These are phyloP conservation scores for Ophioceras dolichostomum DNA, from an alignment of 2,329 filamentous ascomycete species.

Conservation along the genomic window DNA sequence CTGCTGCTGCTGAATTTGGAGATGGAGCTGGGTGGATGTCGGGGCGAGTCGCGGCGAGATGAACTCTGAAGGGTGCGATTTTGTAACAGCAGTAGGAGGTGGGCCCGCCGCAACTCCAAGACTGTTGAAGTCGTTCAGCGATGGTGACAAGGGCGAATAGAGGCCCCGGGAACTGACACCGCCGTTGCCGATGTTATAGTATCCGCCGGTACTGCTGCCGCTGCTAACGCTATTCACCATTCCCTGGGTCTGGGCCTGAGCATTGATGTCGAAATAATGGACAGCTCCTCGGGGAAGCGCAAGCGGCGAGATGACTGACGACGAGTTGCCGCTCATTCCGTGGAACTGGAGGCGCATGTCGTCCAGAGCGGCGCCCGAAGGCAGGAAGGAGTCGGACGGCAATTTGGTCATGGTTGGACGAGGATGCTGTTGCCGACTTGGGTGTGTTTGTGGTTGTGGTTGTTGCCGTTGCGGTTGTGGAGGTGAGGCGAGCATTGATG, in stretches of 20 bases:
- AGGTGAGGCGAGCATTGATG: not conserved
- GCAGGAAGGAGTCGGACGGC: constrained; percentile 28
- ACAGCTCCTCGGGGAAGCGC: constrained; percentile 21
- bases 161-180: constrained; percentile 5
- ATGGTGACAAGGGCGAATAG: constrained; percentile 10
- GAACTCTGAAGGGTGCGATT: constrained; percentile 10
- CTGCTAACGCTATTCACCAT: not conserved
- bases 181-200: too few relatives aligned
- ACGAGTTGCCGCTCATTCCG: constrained; percentile 15
- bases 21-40: constrained; percentile 9
- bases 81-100: constrained; percentile 9
- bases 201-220: not conserved
- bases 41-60: constrained; percentile 14
- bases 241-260: constrained; percentile 9
- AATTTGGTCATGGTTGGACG: constrained; percentile 24
- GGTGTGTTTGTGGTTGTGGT: not conserved
- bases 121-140: too few relatives aligned
- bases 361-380: constrained; percentile 23
- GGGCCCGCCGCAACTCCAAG: too few relatives aligned
- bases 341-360: constrained; percentile 14
- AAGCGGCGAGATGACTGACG: constrained; percentile 26
- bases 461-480: not conserved
- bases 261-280: constrained; percentile 27
- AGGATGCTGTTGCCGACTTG: constrained; percentile 11
- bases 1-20: constrained; percentile 10